Conservation (phyloP, 2,329 filamentous ascomycete genomes). For the Aspergillus quadricinctus region DNA sequence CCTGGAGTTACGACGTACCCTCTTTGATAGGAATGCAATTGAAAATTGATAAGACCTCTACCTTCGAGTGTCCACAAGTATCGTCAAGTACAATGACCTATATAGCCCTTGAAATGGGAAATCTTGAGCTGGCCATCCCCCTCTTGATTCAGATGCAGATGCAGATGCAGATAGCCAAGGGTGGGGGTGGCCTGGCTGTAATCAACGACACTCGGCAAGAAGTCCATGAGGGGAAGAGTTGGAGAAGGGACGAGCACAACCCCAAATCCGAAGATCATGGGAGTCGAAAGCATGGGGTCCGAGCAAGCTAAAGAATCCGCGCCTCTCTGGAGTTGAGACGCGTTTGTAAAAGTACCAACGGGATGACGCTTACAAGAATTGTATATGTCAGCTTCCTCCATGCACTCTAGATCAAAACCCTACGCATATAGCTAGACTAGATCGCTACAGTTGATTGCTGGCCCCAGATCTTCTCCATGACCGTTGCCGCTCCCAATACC, state of each 20-base stretch:
- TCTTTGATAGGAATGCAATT: neutral
- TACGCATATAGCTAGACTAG: neutral
- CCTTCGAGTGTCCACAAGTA: neutral
- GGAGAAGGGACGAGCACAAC: neutral
- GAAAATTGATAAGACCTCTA: neutral
- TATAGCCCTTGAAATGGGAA: neutral
- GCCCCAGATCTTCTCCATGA: constrained; percentile 23
- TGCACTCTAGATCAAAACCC: no score
- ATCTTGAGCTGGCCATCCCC: neutral
- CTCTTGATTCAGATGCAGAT: neutral
- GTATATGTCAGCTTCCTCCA: no score
- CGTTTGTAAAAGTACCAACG: neutral
- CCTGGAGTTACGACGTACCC: neutral
- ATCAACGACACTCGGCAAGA: neutral
- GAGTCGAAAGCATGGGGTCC: neutral
- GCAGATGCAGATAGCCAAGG: neutral
- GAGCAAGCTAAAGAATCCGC: neutral
- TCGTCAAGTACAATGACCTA: neutral
- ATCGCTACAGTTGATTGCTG: neutral
- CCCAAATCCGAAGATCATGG: neutral
- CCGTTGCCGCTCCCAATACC: constrained; percentile 43
- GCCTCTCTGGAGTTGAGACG: neutral
- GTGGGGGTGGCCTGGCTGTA: neutral
- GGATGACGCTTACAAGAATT: neutral
- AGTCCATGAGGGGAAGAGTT: neutral